Conservation (phyloP, 108 stramenopile species). For the Chaetoceros tenuissimus region DNA sequence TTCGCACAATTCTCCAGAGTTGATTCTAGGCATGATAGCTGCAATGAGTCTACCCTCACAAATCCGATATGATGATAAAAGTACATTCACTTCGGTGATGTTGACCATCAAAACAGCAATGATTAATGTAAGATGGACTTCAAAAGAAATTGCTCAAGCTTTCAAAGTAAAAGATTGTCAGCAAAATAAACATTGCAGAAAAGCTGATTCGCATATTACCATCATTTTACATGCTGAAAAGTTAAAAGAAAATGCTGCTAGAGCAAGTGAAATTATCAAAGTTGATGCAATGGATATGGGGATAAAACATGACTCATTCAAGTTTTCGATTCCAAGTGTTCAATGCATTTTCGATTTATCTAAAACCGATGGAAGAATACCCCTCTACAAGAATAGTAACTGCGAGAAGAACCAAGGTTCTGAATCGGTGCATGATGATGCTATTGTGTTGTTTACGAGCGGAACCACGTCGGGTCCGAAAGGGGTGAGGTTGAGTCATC, state of each 20-base stretch:
- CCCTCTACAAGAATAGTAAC: too few species aligned
- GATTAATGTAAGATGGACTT: constrained; percentile 70
- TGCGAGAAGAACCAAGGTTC: neutral
- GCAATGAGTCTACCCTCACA: too few species aligned
- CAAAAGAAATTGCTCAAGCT: constrained; percentile 45
- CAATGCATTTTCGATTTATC: neutral
- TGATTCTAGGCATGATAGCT: neutral
- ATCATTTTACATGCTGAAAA: constrained; percentile 29
- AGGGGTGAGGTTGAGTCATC: constrained; percentile 72
- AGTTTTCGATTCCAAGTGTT: neutral
- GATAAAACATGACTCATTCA: neutral
- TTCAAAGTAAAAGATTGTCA: constrained; percentile 14
- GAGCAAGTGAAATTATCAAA: constrained; percentile 7
- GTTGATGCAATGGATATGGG: neutral
- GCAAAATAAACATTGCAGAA: neutral
- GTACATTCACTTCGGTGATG: too few species aligned
- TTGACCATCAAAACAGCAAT: constrained; percentile 28
- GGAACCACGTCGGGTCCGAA: constrained; percentile 67
- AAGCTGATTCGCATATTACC: constrained; percentile 9
- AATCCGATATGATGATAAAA: too few species aligned
- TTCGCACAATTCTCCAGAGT: neutral
- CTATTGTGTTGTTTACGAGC: constrained; percentile 72
- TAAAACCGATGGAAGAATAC: neutral
- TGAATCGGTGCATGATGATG: constrained; percentile 20
- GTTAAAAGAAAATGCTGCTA: constrained; percentile 22